Evolutionary conservation across 1,284 basidiomycete species (phyloP), one percentile per base, ranked within the genome.

Genomic region (Peniophora sp.): DNA sequence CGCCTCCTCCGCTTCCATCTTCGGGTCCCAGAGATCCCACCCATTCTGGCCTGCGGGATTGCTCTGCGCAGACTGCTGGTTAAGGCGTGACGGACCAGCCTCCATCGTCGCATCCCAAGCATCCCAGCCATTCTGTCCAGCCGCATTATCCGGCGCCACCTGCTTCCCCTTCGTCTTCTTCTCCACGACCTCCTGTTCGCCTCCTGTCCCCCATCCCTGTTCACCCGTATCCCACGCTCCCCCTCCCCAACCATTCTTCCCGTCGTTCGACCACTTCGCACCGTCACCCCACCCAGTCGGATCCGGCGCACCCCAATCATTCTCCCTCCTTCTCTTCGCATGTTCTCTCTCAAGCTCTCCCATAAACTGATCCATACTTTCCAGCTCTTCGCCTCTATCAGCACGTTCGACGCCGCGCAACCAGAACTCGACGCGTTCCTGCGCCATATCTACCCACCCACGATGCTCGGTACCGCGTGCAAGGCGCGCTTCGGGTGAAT

Each of bases 301-400:
- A 12, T 5, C 27, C 27, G 44, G 59, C 9, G 48, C 52, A 43
- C 23, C 24, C 51, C n/a, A 45, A 27, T 59, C 56, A 36, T 51
- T 47, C 36, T 50, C 54, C 1, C 47, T 50, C 19, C 58, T 56
- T 19, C 57, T 51, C 35, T 52, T 53, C 55, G 54, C 57, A 53
- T 35, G 49, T 51, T 60, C 59, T 44, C 56, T 59, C 47, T 64
- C 61, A 20, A 59, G 36, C 54, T 63, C 57, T 56, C 76, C 70
- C 41, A 81, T 59, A 59, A 80, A 83, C 1, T 72, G 68, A 53
- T 78, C 75, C 62, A 79, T 57, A 23, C 68, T 67, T 46, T 75
- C 58, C 38, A 70, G 69, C 52, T 75, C 66, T 52, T 78, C 70
- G 1, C 74, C 78, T 24, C 68, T 65, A 59, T 74, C 70, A 9